Conservation (phyloP, 768 basidiomycete species). For the Imleria badia region DNA sequence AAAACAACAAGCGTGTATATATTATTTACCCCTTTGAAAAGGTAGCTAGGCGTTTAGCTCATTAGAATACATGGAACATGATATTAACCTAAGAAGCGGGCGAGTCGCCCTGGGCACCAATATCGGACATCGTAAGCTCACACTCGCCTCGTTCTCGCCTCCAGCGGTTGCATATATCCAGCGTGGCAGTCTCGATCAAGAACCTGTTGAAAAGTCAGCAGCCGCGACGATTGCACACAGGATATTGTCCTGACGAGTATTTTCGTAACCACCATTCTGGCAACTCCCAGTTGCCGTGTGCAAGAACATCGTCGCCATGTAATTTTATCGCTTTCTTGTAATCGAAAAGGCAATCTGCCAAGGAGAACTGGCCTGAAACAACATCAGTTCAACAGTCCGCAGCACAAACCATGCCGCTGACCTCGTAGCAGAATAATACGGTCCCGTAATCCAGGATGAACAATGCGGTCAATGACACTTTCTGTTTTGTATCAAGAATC, state of each 20-base stretch:
- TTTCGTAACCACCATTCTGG: constrained; percentile 78
- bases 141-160: constrained; percentile 76
- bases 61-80: constrained; percentile 9
- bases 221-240: background rate
- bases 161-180: constrained; percentile 84
- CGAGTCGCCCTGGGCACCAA: constrained; percentile 38
- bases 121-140: constrained; percentile 61
- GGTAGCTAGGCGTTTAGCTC: background rate
- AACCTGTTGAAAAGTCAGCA: constrained; percentile 47
- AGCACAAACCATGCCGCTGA: constrained; percentile 30
- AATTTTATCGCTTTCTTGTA: constrained; percentile 67
- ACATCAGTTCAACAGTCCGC: constrained; percentile 4
- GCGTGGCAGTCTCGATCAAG: constrained; percentile 70
- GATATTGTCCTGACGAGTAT: constrained; percentile 55
- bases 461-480: constrained; percentile 85
- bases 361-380: constrained; percentile 65
- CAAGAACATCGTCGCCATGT: constrained; percentile 91
- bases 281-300: constrained; percentile 89
- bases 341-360: constrained; percentile 78
- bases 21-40: constrained; percentile 8
- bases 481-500: constrained; percentile 45
- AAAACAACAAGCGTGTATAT: background rate
- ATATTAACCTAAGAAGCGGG: constrained; percentile 20
- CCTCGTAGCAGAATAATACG: constrained; percentile 88
- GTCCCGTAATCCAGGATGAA: constrained; percentile 88